These are phyloP conservation scores for Neolentinus lepideus DNA, from an alignment of 1,284 basidiomycete species.

Conservation along the genomic window DNA sequence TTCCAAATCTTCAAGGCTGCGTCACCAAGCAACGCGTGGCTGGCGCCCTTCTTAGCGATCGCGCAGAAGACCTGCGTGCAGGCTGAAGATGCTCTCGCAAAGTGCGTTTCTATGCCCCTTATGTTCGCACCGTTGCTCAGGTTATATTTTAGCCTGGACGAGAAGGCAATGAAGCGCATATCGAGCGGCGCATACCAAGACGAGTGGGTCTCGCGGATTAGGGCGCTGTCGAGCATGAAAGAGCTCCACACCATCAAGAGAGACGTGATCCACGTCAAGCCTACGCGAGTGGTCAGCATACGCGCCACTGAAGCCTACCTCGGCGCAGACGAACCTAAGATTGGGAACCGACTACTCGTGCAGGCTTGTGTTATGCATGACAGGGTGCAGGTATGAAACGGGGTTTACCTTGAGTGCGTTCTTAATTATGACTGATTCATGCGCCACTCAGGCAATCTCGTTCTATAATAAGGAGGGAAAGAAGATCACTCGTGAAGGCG, in stretches of 20 bases:
- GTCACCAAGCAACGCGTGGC: background rate
- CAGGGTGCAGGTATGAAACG: background rate
- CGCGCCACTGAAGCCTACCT: background rate
- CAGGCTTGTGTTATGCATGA: background rate
- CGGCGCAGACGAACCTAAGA: background rate
- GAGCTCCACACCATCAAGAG: background rate
- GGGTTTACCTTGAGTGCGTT: background rate
- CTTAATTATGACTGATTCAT: background rate
- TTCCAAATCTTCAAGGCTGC: background rate
- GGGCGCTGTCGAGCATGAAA: background rate
- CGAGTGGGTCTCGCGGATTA: background rate
- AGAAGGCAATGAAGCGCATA: slow-evolving; percentile 6
- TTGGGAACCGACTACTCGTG: background rate
- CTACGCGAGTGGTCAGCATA: background rate
- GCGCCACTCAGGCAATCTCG: background rate
- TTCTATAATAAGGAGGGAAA: background rate
- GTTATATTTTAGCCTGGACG: slow-evolving; percentile 6
- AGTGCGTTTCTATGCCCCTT: background rate
- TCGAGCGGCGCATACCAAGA: background rate
- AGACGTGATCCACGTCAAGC: background rate
- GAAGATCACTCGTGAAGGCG: background rate
- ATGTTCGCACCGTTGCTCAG: background rate
- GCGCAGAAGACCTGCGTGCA: background rate
- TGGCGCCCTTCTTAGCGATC: background rate
- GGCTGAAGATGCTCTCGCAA: background rate